Evolutionary conservation across 1,139 yeast genomes (phyloP), one percentile per base, ranked within the genome.

Genomic region (Magnusiomyces ingens): DNA sequence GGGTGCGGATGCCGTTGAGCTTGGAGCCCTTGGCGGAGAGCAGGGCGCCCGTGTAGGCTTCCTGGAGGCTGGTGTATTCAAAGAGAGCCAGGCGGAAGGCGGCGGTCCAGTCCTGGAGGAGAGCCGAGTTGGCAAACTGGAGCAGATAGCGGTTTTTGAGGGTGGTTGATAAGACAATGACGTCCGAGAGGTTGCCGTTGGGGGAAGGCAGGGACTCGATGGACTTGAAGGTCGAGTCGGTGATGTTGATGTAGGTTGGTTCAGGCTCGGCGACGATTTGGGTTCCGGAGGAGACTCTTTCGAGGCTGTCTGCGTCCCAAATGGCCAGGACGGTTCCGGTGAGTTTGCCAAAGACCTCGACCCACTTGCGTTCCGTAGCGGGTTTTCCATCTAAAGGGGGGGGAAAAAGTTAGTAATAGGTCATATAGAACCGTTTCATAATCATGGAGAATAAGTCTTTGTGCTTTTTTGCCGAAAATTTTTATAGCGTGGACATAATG

Each of bases 31-130:
- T 78, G 22, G 96, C 88, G 12, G 95, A 84, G 52, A 93, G 74
- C 55, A 93, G 74, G 0, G 97, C 96, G 5, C 96, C 99, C 0
- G 99, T 90, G 67, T 93, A 93, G 0, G 97, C 96, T 67, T 89
- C 95, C 70, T 93, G 98, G 55, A 93, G 75, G 21, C 89, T 74
- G 29, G 82, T 79, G 68, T 84, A 84, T 71, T 93, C 99, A 67
- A 79, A 90, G 53, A 81, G 78, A 21, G 95, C 77, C 58, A 93
- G 74, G 57, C 96, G 75, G 55, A 93, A 78, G 1, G 96, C 94
- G 3, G 90, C 77, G 57, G 84, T 80, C 98, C 98, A 93, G 55
- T 71, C 71, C 37, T 67, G 64, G 56, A 71, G 67, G 26, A 64
- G 59, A 54, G 70, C 64, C 19, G 62, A 58, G 21, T 71, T 59